A percentile compares a stretch with the other conserved stretches of the same genome.
Conservation (phyloP, 768 basidiomycete genomes). For the Macrolepiota dolichaula region DNA sequence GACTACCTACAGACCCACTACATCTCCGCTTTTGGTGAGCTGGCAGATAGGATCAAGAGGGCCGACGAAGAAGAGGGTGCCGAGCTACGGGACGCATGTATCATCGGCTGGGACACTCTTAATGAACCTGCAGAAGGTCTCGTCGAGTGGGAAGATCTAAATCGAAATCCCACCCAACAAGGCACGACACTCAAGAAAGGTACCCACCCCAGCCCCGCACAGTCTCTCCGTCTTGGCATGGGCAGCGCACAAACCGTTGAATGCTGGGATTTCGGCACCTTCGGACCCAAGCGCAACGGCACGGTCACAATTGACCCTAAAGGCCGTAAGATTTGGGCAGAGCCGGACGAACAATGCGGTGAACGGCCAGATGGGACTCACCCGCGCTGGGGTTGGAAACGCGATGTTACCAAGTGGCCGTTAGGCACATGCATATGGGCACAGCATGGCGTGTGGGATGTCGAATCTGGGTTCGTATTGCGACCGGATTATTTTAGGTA, state of each 20-base stretch:
- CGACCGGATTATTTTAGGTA: slow-evolving; percentile 74
- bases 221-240: slow-evolving; percentile 85
- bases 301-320: slow-evolving; percentile 82
- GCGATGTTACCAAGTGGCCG: slow-evolving; percentile 59
- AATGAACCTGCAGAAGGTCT: slow-evolving; percentile 94
- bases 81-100: slow-evolving; percentile 76
- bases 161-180: slow-evolving; percentile 59
- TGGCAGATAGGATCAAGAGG: slow-evolving; percentile 67
- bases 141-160: slow-evolving; percentile 63
- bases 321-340: slow-evolving; percentile 76
- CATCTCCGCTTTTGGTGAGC: slow-evolving; percentile 67
- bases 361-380: slow-evolving; percentile 47
- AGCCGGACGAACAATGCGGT: slow-evolving; percentile 31
- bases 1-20: slow-evolving; percentile 81
- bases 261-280: slow-evolving; percentile 72
- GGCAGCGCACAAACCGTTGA: slow-evolving; percentile 81
- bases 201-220: slow-evolving; percentile 79
- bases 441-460: slow-evolving; percentile 86
- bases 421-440: slow-evolving; percentile 87
- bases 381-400: slow-evolving; percentile 80
- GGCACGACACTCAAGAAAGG: slow-evolving; percentile 82
- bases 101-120: slow-evolving; percentile 96
- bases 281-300: slow-evolving; percentile 76
- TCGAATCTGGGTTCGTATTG: slow-evolving; percentile 61
- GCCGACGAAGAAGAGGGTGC: slow-evolving; percentile 48